These are phyloP conservation scores for Torrubiella hemipterigena DNA, from an alignment of 2,329 filamentous ascomycete species.

Conservation along the genomic window DNA sequence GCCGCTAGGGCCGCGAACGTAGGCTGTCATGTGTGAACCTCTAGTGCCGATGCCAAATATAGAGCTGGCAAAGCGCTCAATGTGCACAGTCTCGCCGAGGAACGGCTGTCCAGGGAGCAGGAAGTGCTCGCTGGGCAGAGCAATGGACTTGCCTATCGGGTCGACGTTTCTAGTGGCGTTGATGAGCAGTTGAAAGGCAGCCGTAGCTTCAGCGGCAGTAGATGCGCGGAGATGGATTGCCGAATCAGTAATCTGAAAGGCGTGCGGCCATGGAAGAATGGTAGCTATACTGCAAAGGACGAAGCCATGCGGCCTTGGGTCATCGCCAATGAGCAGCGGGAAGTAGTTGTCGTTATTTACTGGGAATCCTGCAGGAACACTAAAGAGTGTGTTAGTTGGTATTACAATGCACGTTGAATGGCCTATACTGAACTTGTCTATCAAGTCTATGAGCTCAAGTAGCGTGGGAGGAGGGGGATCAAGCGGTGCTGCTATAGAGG, in stretches of 20 bases:
- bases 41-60: conserved; percentile 58
- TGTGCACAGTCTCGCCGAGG: conserved; percentile 18
- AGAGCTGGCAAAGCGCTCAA: conserved; percentile 50
- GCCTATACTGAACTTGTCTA: too few relatives aligned
- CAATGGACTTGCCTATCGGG: too few relatives aligned
- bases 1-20: conserved; percentile 24
- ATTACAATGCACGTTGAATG: too few relatives aligned
- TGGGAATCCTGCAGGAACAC: conserved; percentile 34
- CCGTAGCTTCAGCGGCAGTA: conserved; percentile 18
- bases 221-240: conserved; percentile 16
- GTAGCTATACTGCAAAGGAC: conserved; percentile 31
- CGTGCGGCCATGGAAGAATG: conserved; percentile 32
- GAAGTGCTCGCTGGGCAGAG: conserved; percentile 27
- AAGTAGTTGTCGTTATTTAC: conserved; percentile 26
- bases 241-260: conserved; percentile 22
- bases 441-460: too few relatives aligned
- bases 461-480: too few relatives aligned
- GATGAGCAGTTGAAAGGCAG: conserved; percentile 26
- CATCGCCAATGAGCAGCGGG: conserved; percentile 30
- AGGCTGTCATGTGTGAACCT: conserved; percentile 56
- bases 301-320: conserved; percentile 36
- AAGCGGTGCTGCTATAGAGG: too few relatives aligned
- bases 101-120: conserved; percentile 21
- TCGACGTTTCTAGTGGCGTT: too few relatives aligned
- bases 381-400: conserved; percentile 11